Conservation (phyloP, 306 rosid genomes). For the Trichosanthes truncata region DNA sequence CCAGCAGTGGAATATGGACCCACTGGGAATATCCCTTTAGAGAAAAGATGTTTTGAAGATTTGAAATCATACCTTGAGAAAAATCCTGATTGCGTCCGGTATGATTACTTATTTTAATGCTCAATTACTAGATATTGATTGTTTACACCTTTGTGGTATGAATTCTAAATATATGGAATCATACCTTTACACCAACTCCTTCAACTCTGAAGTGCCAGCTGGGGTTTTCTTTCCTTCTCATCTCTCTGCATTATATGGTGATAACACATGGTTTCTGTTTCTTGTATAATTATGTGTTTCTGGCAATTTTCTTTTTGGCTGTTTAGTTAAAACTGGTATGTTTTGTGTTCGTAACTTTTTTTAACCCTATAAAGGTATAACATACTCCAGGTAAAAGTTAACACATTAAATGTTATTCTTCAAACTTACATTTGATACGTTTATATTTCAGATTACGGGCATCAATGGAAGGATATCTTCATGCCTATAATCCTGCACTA, state of each 20-base stretch:
- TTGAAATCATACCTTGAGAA: slow-evolving; percentile 66
- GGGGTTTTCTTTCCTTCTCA: neutral
- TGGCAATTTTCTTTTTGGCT: neutral
- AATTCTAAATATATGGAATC: neutral
- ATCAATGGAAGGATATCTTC: slow-evolving; percentile 89
- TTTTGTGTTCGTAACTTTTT: neutral
- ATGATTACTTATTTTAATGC: slow-evolving; percentile 6
- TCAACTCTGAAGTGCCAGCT: neutral
- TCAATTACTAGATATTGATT: neutral
- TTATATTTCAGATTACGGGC: slow-evolving; percentile 58
- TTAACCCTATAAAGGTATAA: neutral
- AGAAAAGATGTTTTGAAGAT: slow-evolving; percentile 78
- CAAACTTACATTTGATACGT: neutral
- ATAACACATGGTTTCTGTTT: neutral
- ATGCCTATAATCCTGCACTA: slow-evolving; percentile 64
- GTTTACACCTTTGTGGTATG: neutral
- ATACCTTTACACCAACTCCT: neutral
- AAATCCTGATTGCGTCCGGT: slow-evolving; percentile 85
- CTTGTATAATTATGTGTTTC: neutral
- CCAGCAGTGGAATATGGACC: slow-evolving; percentile 39
- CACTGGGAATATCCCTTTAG: slow-evolving; percentile 42
- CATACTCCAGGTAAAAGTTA: neutral
- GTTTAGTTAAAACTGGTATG: neutral
- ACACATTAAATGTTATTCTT: neutral
- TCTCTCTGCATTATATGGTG: neutral